Base-by-base conservation (phyloP, 139 green algal species). In the Dunaliella sp. region DNA sequence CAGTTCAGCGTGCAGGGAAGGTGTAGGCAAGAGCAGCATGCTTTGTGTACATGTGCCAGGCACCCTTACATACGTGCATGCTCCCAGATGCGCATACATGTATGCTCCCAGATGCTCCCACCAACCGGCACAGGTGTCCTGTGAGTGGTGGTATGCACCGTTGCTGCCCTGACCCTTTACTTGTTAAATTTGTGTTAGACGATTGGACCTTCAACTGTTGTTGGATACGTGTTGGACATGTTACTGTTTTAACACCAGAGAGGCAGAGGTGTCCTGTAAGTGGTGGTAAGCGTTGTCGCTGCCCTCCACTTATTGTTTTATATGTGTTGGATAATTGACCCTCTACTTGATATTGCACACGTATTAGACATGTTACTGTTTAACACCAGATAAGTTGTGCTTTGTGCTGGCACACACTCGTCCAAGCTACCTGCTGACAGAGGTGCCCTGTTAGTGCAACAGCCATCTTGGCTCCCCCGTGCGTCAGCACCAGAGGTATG, bases 381-480 rank as follows among this genome's bases (percentile, higher is more conserved):
- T 7, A 65, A 26, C 48, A 65, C 48, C 48, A 65, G 48, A 16
- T 16, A 65, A 16, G 7, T 16, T 65, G 48, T 26, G 7, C 48
- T 65, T n/a, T n/a, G n/a, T 65, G 48, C 48, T 7, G 48, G 48
- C 7, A 65, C 48, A 26, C 48, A 65, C 48, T 26, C 48, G 7
- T 65, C 48, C 16, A 16, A 65, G 48, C 48, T 73, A 76, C 32
- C 26, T 80, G 83, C 37, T 83, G 87, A 77, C 83, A 83, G 1
- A 88, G 12, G 80, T 85, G 80, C 31, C 32, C 79, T 37, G 79
- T 81, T n/a, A 81, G 48, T 38, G 85, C 85, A 80, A 88, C 65
- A 33, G 80, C 80, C 85, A 85, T 81, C 1, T 81, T 72, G 26
- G 85, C 77, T 12, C 85, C 85, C 30, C 80, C 36, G 36, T 1